These are phyloP conservation scores for Astrothelium subdiscretum DNA, from an alignment of 495 filamentous ascomycete species.

Conservation along the genomic window DNA sequence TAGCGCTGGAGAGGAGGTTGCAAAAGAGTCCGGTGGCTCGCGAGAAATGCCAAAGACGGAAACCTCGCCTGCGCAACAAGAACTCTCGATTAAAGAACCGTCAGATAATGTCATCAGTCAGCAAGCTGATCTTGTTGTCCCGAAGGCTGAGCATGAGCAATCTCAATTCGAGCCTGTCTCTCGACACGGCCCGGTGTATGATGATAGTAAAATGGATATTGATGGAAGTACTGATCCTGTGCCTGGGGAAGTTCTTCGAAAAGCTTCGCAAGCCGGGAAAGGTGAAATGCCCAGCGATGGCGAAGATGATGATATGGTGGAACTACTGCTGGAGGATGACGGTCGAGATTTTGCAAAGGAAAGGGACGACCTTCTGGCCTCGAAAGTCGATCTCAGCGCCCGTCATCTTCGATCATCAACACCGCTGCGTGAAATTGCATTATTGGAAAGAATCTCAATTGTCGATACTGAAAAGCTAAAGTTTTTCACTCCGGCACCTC, in stretches of 20 bases:
- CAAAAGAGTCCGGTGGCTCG: neutral
- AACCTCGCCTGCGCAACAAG: neutral
- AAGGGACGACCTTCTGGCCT: constrained; percentile 23
- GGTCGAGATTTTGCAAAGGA: constrained; percentile 26
- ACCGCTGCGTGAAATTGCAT: constrained; percentile 19
- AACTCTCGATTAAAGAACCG: neutral
- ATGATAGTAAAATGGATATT: neutral
- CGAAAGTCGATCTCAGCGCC: constrained; percentile 24
- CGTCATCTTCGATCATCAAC: constrained; percentile 20
- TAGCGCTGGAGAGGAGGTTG: constrained; percentile 17
- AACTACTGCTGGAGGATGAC: constrained; percentile 27
- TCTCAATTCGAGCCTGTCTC: neutral
- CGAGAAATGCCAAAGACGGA: constrained; percentile 3
- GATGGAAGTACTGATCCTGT: neutral
- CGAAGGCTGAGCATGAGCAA: neutral
- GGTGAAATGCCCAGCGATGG: constrained; percentile 17
- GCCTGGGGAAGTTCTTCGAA: neutral
- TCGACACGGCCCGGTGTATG: neutral
- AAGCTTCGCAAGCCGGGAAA: constrained; percentile 11
- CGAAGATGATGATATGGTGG: constrained; percentile 28
- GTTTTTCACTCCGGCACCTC: neutral
- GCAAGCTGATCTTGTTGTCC: neutral
- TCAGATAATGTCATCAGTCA: neutral
- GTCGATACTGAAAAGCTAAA: constrained; percentile 5
- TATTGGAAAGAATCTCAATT: constrained; percentile 15